phyloP scores from a whole-genome alignment of 768 basidiomycete species.

The Mycena vulgaris region DNA sequence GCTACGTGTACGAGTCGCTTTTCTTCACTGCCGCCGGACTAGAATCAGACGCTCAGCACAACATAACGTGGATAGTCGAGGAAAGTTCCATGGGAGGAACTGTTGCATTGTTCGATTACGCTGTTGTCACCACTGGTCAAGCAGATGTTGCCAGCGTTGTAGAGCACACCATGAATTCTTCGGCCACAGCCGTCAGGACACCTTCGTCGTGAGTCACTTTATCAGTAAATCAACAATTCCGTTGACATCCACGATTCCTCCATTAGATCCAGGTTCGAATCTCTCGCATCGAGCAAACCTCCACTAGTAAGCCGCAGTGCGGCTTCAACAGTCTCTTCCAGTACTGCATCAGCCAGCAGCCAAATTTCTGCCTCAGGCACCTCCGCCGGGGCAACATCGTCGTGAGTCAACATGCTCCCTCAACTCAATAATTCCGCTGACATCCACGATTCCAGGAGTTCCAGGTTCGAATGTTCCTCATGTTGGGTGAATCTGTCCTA shows the following conservation, averaged over 20 bases:
- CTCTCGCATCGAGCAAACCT: too few relatives aligned
- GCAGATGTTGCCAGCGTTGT: not conserved
- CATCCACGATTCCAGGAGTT: not conserved
- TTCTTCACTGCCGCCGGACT: not conserved
- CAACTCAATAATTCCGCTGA: not conserved
- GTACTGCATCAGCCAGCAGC: too few relatives aligned
- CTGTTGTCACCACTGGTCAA: not conserved
- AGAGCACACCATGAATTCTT: not conserved
- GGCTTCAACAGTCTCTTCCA: too few relatives aligned
- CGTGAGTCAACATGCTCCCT: not conserved
- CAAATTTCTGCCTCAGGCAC: too few relatives aligned
- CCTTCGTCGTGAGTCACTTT: not conserved
- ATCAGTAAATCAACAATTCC: not conserved
- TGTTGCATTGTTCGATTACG: constrained; percentile 1
- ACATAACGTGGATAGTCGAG: not conserved
- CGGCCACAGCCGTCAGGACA: not conserved
- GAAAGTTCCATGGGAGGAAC: not conserved
- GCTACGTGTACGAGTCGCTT: not conserved
- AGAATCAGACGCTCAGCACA: not conserved
- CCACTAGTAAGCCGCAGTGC: too few relatives aligned
- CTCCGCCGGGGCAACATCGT: not conserved
- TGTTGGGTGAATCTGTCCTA: too few relatives aligned
- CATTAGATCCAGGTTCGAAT: not conserved
- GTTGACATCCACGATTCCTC: too few relatives aligned
- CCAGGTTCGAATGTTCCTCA: not conserved